These are phyloP conservation scores for Fragaria vesca DNA, from an alignment of 306 rosid genomes.

Conservation along the genomic window DNA sequence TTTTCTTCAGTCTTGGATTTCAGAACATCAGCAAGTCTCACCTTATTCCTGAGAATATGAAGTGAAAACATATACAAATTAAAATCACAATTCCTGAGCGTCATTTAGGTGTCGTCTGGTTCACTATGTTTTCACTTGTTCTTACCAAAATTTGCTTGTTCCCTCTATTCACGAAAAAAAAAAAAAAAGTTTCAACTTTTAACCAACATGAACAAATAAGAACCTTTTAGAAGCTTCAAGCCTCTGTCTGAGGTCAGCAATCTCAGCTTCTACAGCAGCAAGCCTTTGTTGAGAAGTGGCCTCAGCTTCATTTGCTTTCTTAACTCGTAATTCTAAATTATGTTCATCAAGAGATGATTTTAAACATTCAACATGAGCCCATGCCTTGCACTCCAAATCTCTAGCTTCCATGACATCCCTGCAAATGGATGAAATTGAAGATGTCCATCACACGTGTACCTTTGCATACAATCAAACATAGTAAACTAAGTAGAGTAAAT, in stretches of 20 bases:
- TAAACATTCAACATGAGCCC: conserved; percentile 80
- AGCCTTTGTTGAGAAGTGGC: conserved; percentile 87
- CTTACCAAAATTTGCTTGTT: background rate
- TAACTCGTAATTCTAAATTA: conserved; percentile 82
- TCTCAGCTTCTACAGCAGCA: conserved; percentile 96
- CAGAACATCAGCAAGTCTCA: conserved; percentile 49
- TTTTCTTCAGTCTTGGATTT: conserved; percentile 86
- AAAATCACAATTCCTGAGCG: background rate
- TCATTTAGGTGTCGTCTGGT: too few relatives aligned
- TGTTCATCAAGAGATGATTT: conserved; percentile 85
- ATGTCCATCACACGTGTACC: background rate
- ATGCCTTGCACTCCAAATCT: conserved; percentile 78
- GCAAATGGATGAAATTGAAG: conserved; percentile 30
- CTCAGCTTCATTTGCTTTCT: conserved; percentile 93
- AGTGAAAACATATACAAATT: conserved; percentile 14
- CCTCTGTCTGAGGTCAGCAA: conserved; percentile 71
- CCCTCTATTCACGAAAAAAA: background rate
- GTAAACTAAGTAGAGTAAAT: background rate
- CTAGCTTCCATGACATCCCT: conserved; percentile 83
- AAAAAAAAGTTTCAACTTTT: conserved; percentile 14
- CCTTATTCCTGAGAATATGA: conserved; percentile 55
- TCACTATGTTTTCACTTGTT: background rate
- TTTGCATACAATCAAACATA: conserved; percentile 11
- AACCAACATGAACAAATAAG: conserved; percentile 10
- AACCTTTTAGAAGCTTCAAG: conserved; percentile 80